phyloP scores from a whole-genome alignment of 2,329 filamentous ascomycete species.

The Microthyrium microscopicum region DNA sequence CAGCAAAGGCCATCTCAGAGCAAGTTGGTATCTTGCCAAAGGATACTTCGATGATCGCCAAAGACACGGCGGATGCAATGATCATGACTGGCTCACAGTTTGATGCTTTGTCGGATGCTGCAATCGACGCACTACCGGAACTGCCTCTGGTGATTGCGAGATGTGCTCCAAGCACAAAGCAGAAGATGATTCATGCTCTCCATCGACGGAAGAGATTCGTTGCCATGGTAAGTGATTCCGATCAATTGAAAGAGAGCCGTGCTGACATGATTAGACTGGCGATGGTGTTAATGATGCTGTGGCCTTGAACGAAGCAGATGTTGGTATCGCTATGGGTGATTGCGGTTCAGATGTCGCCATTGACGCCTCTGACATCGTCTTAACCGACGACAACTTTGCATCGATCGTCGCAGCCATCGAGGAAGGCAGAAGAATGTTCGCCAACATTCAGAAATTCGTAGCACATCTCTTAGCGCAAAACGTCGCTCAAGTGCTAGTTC shows the following conservation, averaged over 20 bases:
- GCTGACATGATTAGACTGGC: too few species aligned
- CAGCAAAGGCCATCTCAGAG: conserved; percentile 27
- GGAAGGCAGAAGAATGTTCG: conserved; percentile 24
- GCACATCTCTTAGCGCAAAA: conserved; percentile 67
- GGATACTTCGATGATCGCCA: conserved; percentile 12
- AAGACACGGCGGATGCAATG: conserved; percentile 16
- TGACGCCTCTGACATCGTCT: conserved; percentile 21
- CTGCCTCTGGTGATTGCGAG: conserved; percentile 30
- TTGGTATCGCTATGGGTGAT: conserved; percentile 23
- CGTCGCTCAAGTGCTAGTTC: conserved; percentile 65
- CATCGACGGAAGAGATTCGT: conserved; percentile 22
- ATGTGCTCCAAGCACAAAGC: conserved; percentile 30
- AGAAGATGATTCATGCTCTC: conserved; percentile 29
- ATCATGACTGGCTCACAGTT: conserved; percentile 29
- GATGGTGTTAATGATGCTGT: conserved; percentile 26
- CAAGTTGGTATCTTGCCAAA: conserved; percentile 28
- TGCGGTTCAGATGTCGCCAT: conserved; percentile 6
- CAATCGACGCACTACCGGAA: conserved; percentile 24
- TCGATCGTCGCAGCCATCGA: conserved; percentile 25
- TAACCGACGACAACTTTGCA: conserved; percentile 26
- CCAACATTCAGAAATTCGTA: conserved; percentile 15
- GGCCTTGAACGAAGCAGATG: conserved; percentile 22
- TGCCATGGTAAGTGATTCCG: too few species aligned
- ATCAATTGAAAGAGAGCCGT: too few species aligned
- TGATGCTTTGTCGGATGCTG: conserved; percentile 25